A percentile compares a stretch with the other conserved stretches of the same genome.
These are phyloP conservation scores for Pinus taeda DNA, from an alignment of 75 land plant species.

Conservation along the genomic window DNA sequence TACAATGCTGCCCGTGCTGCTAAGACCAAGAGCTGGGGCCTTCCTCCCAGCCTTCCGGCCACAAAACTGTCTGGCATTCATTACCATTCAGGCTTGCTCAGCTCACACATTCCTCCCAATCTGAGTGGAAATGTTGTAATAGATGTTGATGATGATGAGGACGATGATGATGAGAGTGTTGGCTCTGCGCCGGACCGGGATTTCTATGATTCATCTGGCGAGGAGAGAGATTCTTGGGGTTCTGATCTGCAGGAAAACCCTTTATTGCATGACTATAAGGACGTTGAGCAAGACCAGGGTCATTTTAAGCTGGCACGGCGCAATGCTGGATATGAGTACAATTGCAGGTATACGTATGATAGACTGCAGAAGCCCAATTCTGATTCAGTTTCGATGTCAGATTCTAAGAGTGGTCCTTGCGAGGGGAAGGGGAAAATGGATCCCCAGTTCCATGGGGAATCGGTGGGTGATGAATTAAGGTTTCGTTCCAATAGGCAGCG, in stretches of 20 bases:
- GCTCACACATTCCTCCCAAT: neutral
- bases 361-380: neutral
- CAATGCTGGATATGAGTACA: constrained; percentile 4
- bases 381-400: neutral
- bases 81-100: constrained; percentile 29
- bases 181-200: constrained; percentile 29
- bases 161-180: constrained; percentile 29
- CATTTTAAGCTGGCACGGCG: neutral
- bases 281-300: neutral
- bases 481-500: neutral
- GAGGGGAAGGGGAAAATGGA: neutral
- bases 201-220: constrained; percentile 22
- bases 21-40: constrained; percentile 8
- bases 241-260: constrained; percentile 18
- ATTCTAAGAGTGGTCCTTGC: neutral
- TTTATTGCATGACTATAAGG: constrained; percentile 4
- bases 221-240: constrained; percentile 19
- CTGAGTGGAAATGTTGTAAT: constrained; percentile 5
- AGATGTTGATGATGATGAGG: constrained; percentile 24
- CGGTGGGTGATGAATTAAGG: neutral
- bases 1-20: neutral
- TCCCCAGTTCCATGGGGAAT: constrained; percentile 3
- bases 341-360: constrained; percentile 5
- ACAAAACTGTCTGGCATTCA: constrained; percentile 1
- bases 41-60: neutral